Evolutionary conservation across 176 grass and related monocot genomes (phyloP).

Genomic region (Triticum dicoccoides): DNA sequence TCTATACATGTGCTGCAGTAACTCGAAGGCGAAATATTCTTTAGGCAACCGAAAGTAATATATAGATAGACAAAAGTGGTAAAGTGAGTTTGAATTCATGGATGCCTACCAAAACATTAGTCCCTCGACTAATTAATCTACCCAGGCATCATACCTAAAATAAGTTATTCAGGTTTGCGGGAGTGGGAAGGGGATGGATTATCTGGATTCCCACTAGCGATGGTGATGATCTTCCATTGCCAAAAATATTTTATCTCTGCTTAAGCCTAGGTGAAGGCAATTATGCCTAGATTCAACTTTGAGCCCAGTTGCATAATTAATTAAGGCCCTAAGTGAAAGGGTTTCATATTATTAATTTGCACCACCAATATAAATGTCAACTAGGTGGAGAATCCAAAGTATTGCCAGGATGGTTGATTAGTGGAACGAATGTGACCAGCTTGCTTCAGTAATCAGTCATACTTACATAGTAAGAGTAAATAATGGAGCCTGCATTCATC

Average conservation of each 20-base stretch:
- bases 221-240: slow-evolving; percentile 14
- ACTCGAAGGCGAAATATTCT: slow-evolving; percentile 18
- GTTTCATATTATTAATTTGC: slow-evolving; percentile 14
- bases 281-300: slow-evolving; percentile 6
- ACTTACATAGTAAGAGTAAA: not conserved
- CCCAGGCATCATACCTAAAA: slow-evolving; percentile 22
- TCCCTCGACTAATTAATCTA: slow-evolving; percentile 12
- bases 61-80: not conserved
- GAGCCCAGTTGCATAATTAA: slow-evolving; percentile 27
- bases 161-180: slow-evolving; percentile 30
- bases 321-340: slow-evolving; percentile 16
- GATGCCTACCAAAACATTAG: slow-evolving; percentile 27
- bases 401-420: not conserved
- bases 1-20: slow-evolving; percentile 21
- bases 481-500: not conserved
- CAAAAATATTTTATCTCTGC: not conserved
- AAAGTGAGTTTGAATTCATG: slow-evolving; percentile 40
- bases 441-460: not conserved
- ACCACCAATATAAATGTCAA: not conserved
- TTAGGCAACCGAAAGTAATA: slow-evolving; percentile 26
- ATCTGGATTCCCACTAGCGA: slow-evolving; percentile 16
- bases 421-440: not conserved
- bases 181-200: slow-evolving; percentile 38
- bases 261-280: slow-evolving; percentile 31
- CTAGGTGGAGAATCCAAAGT: not conserved